Base-by-base conservation (phyloP, 331 rosid species). In the Dryas integrifolia region DNA sequence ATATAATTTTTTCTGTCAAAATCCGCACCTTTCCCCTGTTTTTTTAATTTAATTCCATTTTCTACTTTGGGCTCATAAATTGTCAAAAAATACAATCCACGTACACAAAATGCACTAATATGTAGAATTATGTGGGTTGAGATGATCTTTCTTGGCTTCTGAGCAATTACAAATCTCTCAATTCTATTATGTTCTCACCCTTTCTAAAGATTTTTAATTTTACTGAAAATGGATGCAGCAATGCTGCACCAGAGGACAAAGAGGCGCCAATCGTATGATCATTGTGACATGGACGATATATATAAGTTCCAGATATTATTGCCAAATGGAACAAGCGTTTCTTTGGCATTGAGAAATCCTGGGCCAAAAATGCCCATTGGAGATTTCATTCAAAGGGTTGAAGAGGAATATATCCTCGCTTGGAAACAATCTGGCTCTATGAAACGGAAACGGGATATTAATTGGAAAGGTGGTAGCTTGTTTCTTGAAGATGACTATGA, bases 401-500 rank as follows among this genome's bases (percentile, higher is more conserved):
- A 70, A 63, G n/a, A n/a, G 3, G 82, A 78, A 40, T 81, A 85
- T 13, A 5, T 9, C 6, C 74, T 18, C 11, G 15, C 53, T 47
- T 13, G 40, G 11, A 56, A 26, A 35, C 66, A 52, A 6, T 9
- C 53, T 0, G 50, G 59, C 18, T 76, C 81, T 0, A 30, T 21
- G 65, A 83, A 69, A 73, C 70, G 60, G 30, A 85, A 71, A 69
- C 73, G 53, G 18, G 70, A 58, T 0, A 60, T 86, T 5, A 69
- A 81, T 18, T 89, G 96, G 92, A 71, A 68, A 1, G 68, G 26
- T n/a, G 62, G 49, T 51, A 9, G 46, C 63, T 30, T 89, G 2
- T 73, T 41, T 84, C 79, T 86, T 16, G 75, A 68, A 71, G 96
- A 89, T 69, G 58, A 62, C 5, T 64, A 55, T n/a, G 85, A 79